Conservation (phyloP, 2,329 filamentous ascomycete genomes). For the Colletotrichum eleusines region DNA sequence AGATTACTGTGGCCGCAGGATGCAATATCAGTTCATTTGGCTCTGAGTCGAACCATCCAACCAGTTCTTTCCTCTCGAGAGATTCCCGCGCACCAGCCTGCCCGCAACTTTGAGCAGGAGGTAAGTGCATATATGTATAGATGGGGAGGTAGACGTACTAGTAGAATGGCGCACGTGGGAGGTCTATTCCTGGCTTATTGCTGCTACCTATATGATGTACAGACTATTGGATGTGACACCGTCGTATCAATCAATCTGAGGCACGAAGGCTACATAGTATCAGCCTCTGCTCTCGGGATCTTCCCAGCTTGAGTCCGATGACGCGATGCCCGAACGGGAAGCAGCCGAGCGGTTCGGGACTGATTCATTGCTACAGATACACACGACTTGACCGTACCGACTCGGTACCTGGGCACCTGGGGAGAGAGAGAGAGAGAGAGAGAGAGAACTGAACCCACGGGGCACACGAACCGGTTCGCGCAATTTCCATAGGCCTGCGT, state of each 20-base stretch:
- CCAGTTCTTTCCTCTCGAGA: neutral
- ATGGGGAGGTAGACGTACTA: neutral
- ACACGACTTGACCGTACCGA: no score
- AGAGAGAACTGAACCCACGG: neutral
- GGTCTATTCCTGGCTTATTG: constrained; percentile 19
- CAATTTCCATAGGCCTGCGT: neutral
- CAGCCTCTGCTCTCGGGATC: neutral
- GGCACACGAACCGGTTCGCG: neutral
- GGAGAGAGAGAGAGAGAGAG: no score
- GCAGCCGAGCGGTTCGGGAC: neutral
- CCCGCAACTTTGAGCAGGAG: constrained; percentile 16
- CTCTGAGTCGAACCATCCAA: neutral
- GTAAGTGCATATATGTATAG: neutral
- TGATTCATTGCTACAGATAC: no score
- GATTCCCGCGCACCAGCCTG: constrained; percentile 17
- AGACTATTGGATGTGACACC: no score
- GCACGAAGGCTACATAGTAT: constrained; percentile 15
- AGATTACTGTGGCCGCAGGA: neutral
- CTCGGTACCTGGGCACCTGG: no score
- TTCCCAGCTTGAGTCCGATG: neutral
- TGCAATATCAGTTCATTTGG: neutral
- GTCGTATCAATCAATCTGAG: constrained; percentile 13
- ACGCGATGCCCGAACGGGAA: neutral
- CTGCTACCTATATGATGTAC: neutral
- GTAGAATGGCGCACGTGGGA: neutral